Percentiles rank a stretch among this genome's conserved stretches.
These are phyloP conservation scores for Rhynchosporium graminicola DNA, from an alignment of 2,329 filamentous ascomycete genomes.

Conservation along the genomic window DNA sequence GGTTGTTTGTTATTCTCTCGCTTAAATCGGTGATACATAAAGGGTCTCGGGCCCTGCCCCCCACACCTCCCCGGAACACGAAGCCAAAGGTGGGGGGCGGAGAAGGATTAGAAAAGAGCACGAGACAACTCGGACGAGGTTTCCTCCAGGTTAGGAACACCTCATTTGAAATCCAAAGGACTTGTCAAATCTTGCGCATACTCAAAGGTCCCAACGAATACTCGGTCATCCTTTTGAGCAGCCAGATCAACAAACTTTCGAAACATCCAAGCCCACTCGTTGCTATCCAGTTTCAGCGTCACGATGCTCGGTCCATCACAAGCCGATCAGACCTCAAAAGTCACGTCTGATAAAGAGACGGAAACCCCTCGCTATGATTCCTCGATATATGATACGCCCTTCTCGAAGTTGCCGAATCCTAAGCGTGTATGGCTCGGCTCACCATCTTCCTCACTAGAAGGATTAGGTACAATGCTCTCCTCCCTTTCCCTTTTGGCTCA, in stretches of 20 bases:
- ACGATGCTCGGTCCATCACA: background rate
- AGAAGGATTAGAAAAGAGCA: background rate
- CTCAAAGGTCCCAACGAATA: too few relatives aligned
- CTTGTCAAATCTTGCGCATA: background rate
- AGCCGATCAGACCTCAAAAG: background rate
- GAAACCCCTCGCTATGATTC: constrained; percentile 24
- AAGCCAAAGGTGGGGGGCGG: constrained; percentile 7
- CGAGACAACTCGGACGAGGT: background rate
- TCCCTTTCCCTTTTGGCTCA: background rate
- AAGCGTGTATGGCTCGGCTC: constrained; percentile 33
- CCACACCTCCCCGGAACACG: background rate
- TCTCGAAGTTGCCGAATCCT: constrained; percentile 27
- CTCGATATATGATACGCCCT: constrained; percentile 30
- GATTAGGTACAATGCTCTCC: constrained; percentile 22
- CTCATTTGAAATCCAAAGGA: background rate
- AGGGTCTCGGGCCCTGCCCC: constrained; percentile 1
- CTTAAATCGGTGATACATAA: background rate
- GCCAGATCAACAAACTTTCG: too few relatives aligned
- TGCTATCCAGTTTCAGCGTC: background rate
- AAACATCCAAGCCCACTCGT: too few relatives aligned
- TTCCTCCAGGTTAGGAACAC: background rate
- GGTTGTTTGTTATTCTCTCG: background rate
- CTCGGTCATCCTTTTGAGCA: too few relatives aligned
- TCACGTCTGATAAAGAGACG: background rate
- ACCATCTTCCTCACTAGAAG: constrained; percentile 28